Evolutionary conservation across 1,139 yeast genomes (phyloP).

Genomic region (Yueomyces sp.): DNA sequence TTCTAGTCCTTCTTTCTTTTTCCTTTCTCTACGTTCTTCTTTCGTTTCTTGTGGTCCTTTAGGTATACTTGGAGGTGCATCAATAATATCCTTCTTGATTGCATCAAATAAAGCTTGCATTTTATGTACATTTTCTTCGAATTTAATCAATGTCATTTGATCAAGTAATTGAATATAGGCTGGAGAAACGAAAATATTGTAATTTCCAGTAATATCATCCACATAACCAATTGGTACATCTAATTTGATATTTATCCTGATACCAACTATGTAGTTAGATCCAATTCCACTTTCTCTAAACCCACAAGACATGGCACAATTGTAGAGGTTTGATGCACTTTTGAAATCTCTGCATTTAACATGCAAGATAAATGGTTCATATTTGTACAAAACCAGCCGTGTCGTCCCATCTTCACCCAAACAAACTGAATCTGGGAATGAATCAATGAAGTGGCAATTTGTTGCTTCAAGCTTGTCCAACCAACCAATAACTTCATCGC

Average conservation of each 20-base stretch:
- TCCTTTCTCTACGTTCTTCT: conserved; percentile 50
- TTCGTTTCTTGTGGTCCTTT: conserved; percentile 26
- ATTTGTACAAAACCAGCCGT: conserved; percentile 56
- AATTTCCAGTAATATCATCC: conserved; percentile 16
- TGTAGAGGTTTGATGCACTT: conserved; percentile 50
- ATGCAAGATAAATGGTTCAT: conserved; percentile 75
- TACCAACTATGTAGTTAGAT: conserved; percentile 64
- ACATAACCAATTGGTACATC: conserved; percentile 64
- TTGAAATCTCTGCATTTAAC: conserved; percentile 57
- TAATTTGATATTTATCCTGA: conserved; percentile 49
- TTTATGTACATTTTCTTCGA: conserved; percentile 48
- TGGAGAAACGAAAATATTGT: conserved; percentile 34
- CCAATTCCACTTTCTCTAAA: conserved; percentile 84
- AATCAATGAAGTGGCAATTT: no score
- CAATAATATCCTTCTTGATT: conserved; percentile 26
- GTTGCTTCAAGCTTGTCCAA: conserved; percentile 18
- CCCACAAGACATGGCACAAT: conserved; percentile 72
- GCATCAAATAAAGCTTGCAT: conserved; percentile 35
- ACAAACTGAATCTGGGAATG: conserved; percentile 3
- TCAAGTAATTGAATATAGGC: conserved; percentile 39
- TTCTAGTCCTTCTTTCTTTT: conserved; percentile 47
- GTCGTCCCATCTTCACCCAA: conserved; percentile 1
- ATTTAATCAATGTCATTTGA: conserved; percentile 42
- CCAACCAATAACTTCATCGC: conserved; percentile 41
- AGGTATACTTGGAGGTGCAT: conserved; percentile 1